phyloP scores from a whole-genome alignment of 768 basidiomycete species.

The Hygrocybe coccinea region DNA sequence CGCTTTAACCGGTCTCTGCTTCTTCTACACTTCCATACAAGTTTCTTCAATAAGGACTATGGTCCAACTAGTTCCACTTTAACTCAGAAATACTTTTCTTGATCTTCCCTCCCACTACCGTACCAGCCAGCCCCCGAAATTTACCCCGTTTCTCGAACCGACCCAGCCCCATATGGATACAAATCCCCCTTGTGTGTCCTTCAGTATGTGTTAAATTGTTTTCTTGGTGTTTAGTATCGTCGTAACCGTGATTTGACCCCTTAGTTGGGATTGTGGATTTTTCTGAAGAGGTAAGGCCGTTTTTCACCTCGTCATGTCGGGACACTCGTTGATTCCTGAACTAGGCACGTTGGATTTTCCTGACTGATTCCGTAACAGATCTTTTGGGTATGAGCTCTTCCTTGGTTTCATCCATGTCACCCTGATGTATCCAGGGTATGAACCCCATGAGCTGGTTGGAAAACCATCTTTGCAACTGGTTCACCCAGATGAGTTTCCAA shows the following conservation, averaged over 20 bases:
- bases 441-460: constrained; percentile 67
- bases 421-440: constrained; percentile 48
- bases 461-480: constrained; percentile 68
- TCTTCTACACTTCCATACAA: neutral
- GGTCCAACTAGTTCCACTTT: neutral
- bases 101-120: neutral
- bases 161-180: constrained; percentile 2
- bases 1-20: neutral
- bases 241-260: constrained; percentile 3
- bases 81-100: too few relatives aligned
- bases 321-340: constrained; percentile 5
- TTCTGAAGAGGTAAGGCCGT: constrained; percentile 53
- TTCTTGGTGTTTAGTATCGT: constrained; percentile 6
- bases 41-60: neutral
- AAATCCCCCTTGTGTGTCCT: constrained; percentile 61
- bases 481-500: constrained; percentile 72
- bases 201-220: constrained; percentile 50
- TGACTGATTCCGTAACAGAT: constrained; percentile 62
- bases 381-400: constrained; percentile 46
- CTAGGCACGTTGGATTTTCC: constrained; percentile 63
- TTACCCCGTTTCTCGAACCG: neutral
- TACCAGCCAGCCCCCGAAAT: neutral
- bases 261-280: constrained; percentile 80
- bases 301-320: neutral
- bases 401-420: neutral